Evolutionary conservation across 129 eudicot species (phyloP), one percentile per base, ranked within the genome.

Genomic region (Chrysanthemum lavandulifolium): DNA sequence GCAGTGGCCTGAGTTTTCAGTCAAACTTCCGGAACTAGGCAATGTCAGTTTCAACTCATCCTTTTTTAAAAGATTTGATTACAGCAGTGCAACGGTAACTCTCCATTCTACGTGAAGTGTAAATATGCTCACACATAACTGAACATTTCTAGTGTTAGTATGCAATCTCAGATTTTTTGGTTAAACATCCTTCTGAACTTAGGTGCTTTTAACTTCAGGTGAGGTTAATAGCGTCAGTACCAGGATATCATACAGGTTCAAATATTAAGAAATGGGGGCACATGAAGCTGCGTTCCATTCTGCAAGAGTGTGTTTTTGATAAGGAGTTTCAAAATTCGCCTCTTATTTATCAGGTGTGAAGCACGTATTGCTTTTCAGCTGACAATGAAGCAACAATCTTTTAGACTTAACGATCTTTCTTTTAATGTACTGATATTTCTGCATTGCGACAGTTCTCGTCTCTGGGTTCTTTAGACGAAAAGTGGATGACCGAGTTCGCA

Each of bases 401-500:
- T 53, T 2, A 53, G n/a, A 53, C 2, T 8, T 40, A 53, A 14
- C 8, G 58, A 14, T 16, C 58, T 53, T 53, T 53, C n/a, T 14
- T 53, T 53, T 71, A 18, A 45, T 64, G 56, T 73, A 71, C 13
- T 61, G 23, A 73, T 73, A 29, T 80, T 56, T 61, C 36, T 63
- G 27, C 63, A 14, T 62, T 55, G 15, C 11, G 70, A 78, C 85
- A 95, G 99, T 95, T 95, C 67, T 95, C 99, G 2, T 90, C 97
- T 14, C 79, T 95, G 58, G 99, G 99, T 76, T 95, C 99, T 19
- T 83, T 95, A 84, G 99, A 95, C 49, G 99, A 95, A 88, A 95
- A 95, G 86, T 95, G 99, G 99, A 95, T 95, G 99, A 59, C 85
- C 5, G 99, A 95, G 83, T 73, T 95, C 2, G 88, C 91, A 59